These are phyloP conservation scores for Backusella morwellensis DNA, from an alignment of 192 early-diverging fungal species.

Conservation along the genomic window DNA sequence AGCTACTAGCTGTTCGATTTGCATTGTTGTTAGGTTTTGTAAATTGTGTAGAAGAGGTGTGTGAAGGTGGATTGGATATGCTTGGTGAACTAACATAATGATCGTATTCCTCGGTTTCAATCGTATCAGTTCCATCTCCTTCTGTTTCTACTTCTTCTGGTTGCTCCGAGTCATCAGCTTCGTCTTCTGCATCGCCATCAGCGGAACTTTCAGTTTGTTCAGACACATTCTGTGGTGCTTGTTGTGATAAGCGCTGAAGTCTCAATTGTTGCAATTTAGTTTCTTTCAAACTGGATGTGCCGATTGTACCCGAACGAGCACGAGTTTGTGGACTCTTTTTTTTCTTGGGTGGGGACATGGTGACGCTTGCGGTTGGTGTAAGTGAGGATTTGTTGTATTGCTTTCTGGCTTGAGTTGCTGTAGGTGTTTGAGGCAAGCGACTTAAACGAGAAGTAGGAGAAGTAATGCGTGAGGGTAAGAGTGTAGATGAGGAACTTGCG, in stretches of 20 bases:
- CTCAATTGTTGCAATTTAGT: conserved; percentile 18
- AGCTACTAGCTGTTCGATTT: not conserved
- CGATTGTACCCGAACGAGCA: conserved; percentile 14
- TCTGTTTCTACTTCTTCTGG: not conserved
- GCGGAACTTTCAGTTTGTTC: conserved; percentile 21
- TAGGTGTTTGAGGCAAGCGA: conserved; percentile 3
- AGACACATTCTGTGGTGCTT: conserved; percentile 15
- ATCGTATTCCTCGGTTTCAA: not conserved
- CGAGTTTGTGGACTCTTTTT: conserved; percentile 6
- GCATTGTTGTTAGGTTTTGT: not conserved
- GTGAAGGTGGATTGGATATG: conserved; percentile 5
- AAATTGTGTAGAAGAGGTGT: not conserved
- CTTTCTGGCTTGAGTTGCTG: conserved; percentile 1
- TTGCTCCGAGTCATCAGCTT: conserved; percentile 31
- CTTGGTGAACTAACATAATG: too few species aligned
- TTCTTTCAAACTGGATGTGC: not conserved
- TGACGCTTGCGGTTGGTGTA: conserved; percentile 16
- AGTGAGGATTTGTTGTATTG: conserved; percentile 8
- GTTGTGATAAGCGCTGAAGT: not conserved
- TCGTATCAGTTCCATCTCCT: not conserved
- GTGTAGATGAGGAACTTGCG: conserved; percentile 22
- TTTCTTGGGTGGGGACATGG: not conserved
- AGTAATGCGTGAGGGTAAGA: conserved; percentile 22
- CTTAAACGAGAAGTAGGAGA: conserved; percentile 18
- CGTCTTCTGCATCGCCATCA: conserved; percentile 29